Base-by-base conservation (phyloP, 2,329 filamentous ascomycete species). In the Ophiostoma populinum region DNA sequence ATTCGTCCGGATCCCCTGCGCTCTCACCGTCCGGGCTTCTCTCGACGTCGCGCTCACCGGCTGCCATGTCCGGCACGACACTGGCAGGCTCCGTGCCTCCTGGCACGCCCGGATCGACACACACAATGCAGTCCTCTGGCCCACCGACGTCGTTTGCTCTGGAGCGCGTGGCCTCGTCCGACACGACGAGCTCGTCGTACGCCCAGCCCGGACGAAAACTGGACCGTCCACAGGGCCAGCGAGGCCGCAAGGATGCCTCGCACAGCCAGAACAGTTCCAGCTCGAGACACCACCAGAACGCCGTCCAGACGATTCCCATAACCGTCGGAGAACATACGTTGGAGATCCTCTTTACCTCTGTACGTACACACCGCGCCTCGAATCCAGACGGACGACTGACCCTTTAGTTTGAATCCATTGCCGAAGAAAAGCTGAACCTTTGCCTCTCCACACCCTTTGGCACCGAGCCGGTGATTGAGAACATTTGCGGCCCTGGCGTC, bases 321-420 rank as follows among this genome's bases (percentile, higher is more conserved):
- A 94, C 86, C 0, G 86, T 94, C n/a, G 86, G 85, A 37, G 90
- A 98, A 61, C 95, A 93, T 67, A 90, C 90, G 15, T 63, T 98
- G 41, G 87, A 95, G 56, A 87, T 95, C 47, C 63, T 98, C 28
- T 94, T 95, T 56, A 95, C 90, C 45, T 85, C 86, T 41, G 77
- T 82, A 54, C 55, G 70, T 61, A 37, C 30, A 38, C 24, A 19
- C 17, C 9, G 30, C 27, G 15, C 12, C 9, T 28, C 7, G 8
- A 7, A 13, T 13, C 10, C 7, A 18, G 3, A 11, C 17, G n/a
- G 4, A 6, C 21, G 19, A 28, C 30, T 32, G 17, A 32, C 19
- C 7, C 4, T 17, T 3, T 9, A 45, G 67, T 98, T 98, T 57
- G 90, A 95, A 50, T 80, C 80, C 12, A 81, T 92, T 52, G 90